These are phyloP conservation scores for Wickerhamiella azyma DNA, from an alignment of 805 yeast genomes.

Conservation along the genomic window DNA sequence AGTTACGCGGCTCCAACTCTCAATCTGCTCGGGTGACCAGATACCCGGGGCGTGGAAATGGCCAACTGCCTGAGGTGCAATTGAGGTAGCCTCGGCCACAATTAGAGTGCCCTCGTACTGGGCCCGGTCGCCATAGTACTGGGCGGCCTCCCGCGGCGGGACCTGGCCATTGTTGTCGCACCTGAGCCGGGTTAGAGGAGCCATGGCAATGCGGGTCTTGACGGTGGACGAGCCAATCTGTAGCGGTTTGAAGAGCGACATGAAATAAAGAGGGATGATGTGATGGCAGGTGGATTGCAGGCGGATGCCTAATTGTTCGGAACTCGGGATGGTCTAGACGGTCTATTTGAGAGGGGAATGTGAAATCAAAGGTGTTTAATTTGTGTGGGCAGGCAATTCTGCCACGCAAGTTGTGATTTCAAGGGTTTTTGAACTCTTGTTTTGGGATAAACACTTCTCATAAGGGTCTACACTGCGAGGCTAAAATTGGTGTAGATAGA, in stretches of 20 bases:
- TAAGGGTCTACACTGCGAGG: too few species aligned
- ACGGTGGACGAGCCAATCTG: slow-evolving; percentile 25
- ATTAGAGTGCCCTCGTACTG: slow-evolving; percentile 42
- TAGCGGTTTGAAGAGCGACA: slow-evolving; percentile 24
- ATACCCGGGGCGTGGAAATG: slow-evolving; percentile 25
- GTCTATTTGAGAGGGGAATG: too few species aligned
- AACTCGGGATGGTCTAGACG: too few species aligned
- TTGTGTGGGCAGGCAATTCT: too few species aligned
- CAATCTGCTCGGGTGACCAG: slow-evolving; percentile 22
- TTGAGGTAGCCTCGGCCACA: slow-evolving; percentile 44
- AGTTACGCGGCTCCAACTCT: slow-evolving; percentile 28
- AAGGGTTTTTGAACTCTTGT: too few species aligned
- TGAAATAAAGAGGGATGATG: slow-evolving; percentile 6
- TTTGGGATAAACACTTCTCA: too few species aligned
- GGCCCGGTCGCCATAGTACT: slow-evolving; percentile 46
- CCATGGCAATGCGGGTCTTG: slow-evolving; percentile 31
- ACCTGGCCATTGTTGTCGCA: slow-evolving; percentile 20
- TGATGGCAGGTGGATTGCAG: too few species aligned
- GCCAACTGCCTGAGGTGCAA: slow-evolving; percentile 30
- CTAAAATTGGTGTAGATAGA: too few species aligned
- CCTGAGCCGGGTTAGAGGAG: slow-evolving; percentile 40
- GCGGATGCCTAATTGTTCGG: too few species aligned
- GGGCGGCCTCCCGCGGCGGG: slow-evolving; percentile 31
- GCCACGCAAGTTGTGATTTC: too few species aligned
- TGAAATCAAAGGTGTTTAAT: too few species aligned